Conservation (phyloP, 169 alveolate genomes). For the Cyclospora cayetanensis region DNA sequence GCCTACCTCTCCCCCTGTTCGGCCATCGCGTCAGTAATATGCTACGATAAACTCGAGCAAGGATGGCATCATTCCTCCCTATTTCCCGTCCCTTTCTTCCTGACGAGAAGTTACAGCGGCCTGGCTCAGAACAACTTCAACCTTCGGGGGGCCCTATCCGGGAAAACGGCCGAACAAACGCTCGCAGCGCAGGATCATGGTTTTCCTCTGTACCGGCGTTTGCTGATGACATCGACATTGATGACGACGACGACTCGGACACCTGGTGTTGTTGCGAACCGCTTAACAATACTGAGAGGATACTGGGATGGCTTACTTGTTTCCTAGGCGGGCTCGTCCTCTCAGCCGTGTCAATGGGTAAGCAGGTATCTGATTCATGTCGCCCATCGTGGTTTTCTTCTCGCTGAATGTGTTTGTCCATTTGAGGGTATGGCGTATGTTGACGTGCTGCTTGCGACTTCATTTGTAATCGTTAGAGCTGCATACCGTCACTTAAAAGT, state of each 20-base stretch:
- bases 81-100: constrained; percentile 41
- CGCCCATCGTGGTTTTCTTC: neutral
- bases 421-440: neutral
- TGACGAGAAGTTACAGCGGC: neutral
- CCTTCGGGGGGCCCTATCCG: constrained; percentile 11
- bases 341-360: constrained; percentile 66
- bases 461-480: neutral
- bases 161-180: constrained; percentile 17
- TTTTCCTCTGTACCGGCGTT: constrained; percentile 20
- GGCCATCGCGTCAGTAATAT: no score
- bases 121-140: constrained; percentile 16
- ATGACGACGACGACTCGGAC: constrained; percentile 64
- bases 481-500: neutral
- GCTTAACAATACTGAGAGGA: constrained; percentile 57
- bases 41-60: no score
- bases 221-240: constrained; percentile 8
- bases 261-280: constrained; percentile 66
- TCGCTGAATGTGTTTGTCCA: neutral
- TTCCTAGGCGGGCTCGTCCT: constrained; percentile 67
- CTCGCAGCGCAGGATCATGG: constrained; percentile 34
- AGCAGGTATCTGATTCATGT: neutral
- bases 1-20: no score
- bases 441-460: neutral
- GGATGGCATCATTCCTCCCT: constrained; percentile 52
- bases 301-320: constrained; percentile 71